phyloP scores from a whole-genome alignment of 768 basidiomycete species.

The Paxillus ammoniavirescens region DNA sequence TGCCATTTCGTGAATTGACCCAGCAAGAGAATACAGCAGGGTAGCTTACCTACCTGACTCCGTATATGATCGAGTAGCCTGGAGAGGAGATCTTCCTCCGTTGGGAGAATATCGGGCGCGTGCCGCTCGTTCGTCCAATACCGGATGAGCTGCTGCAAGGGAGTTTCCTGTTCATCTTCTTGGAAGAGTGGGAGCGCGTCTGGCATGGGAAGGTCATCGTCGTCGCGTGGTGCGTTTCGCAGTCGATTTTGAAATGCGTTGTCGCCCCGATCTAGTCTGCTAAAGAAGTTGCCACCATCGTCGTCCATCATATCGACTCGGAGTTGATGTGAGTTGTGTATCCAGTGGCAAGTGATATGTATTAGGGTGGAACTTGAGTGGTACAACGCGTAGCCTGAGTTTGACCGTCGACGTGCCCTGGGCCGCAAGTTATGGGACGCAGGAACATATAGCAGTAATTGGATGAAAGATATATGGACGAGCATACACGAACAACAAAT shows the following conservation, averaged over 20 bases:
- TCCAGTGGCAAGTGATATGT: too few relatives aligned
- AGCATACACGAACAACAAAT: too few relatives aligned
- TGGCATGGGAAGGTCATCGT: constrained; percentile 32
- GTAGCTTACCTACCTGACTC: constrained; percentile 62
- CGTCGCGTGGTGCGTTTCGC: constrained; percentile 33
- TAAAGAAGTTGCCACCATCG: constrained; percentile 30
- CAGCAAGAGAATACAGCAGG: not conserved
- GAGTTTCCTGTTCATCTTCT: constrained; percentile 48
- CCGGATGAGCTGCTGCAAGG: constrained; percentile 67
- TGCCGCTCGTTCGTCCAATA: constrained; percentile 88
- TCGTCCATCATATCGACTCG: constrained; percentile 15
- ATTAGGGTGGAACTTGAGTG: too few relatives aligned
- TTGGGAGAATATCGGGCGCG: constrained; percentile 75
- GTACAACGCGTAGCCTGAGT: too few relatives aligned
- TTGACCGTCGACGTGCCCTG: too few relatives aligned
- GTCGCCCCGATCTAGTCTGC: constrained; percentile 17
- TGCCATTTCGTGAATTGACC: constrained; percentile 1
- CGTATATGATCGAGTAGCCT: constrained; percentile 72
- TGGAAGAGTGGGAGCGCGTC: constrained; percentile 26
- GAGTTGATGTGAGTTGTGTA: not conserved
- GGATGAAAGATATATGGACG: too few relatives aligned
- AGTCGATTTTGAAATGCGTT: constrained; percentile 35
- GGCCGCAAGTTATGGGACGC: too few relatives aligned
- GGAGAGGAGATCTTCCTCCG: constrained; percentile 66
- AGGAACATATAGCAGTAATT: too few relatives aligned